Evolutionary conservation across 257 asterid genomes (phyloP), one percentile per base, ranked within the genome.

Genomic region (Jacaranda copaia): DNA sequence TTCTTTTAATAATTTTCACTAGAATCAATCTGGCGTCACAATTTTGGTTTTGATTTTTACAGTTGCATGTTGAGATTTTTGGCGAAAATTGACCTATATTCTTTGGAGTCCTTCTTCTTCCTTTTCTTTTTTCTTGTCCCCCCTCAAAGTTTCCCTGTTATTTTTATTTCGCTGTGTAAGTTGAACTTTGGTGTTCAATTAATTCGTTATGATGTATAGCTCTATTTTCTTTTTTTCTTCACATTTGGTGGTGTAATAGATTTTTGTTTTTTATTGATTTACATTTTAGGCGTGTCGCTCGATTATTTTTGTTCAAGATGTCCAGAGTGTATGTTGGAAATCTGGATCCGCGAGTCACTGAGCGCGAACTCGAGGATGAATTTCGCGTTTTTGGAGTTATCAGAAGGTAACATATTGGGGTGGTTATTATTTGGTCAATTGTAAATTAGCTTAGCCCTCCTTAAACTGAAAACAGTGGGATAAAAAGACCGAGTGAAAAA

Each of bases 321-420:
- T 86, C 96, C 5, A 79, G 97, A 69, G 97, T 93, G 19, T 93
- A 92, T 38, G 86, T 93, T 57, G 97, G 98, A n/a, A 93, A 92
- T 75, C 75, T 93, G 89, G 97, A 93, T 82, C 94, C 97, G 10
- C 88, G 97, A 36, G 98, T 93, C 71, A 87, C 91, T 43, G 98
- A 93, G 77, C 89, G 96, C 18, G 98, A 91, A 32, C 97, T 93
- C 39, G 98, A 93, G 79, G 98, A 93, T 80, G 98, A 89, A 79
- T 93, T 92, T 79, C 97, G 97, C 56, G 83, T 55, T 7, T 94
- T 86, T 79, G 97, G 98, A 79, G 91, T 87, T 66, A 92, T 93
- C 67, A 84, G 97, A 84, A 93, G 97, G 98, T 93, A 76, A 63
- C 8, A 5, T 15, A 42, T 10, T 59, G n/a, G 65, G 25, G 40